Conservation (phyloP, 495 filamentous ascomycete species). For the Hyaloscypha variabilis region DNA sequence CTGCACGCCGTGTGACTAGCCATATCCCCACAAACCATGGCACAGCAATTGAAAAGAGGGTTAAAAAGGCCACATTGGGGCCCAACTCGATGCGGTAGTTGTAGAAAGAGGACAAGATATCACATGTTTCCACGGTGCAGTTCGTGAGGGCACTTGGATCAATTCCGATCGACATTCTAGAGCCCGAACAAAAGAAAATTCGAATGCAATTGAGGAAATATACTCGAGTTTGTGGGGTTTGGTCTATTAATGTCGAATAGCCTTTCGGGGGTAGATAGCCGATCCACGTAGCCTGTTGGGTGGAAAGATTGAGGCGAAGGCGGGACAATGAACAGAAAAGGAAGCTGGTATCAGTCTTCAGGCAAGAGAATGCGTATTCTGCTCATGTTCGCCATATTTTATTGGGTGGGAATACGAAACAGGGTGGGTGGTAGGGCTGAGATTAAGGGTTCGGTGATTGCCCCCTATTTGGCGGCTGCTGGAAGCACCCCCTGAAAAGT, state of each 20-base stretch:
- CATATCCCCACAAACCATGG: slow-evolving; percentile 46
- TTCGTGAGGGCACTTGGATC: neutral
- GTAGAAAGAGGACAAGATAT: neutral
- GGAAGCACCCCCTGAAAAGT: no score
- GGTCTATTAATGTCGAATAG: neutral
- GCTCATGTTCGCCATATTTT: no score
- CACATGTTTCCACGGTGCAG: neutral
- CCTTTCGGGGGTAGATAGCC: neutral
- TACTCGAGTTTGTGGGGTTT: neutral
- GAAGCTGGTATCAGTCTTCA: no score
- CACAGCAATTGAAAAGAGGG: slow-evolving; percentile 42
- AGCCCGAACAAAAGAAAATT: neutral
- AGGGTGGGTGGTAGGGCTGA: neutral
- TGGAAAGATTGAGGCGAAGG: neutral
- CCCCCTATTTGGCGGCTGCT: no score
- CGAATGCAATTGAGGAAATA: neutral
- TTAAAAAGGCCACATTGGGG: slow-evolving; percentile 44
- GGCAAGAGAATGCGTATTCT: no score
- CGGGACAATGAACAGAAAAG: no score
- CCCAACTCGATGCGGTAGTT: slow-evolving; percentile 44
- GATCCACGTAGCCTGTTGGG: neutral
- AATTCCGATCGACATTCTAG: no score
- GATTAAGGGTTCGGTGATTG: neutral
- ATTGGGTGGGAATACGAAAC: neutral
- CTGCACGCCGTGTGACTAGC: slow-evolving; percentile 36